phyloP scores from a whole-genome alignment of 2,329 filamentous ascomycete genomes.

The Rachicladosporium sp. region DNA sequence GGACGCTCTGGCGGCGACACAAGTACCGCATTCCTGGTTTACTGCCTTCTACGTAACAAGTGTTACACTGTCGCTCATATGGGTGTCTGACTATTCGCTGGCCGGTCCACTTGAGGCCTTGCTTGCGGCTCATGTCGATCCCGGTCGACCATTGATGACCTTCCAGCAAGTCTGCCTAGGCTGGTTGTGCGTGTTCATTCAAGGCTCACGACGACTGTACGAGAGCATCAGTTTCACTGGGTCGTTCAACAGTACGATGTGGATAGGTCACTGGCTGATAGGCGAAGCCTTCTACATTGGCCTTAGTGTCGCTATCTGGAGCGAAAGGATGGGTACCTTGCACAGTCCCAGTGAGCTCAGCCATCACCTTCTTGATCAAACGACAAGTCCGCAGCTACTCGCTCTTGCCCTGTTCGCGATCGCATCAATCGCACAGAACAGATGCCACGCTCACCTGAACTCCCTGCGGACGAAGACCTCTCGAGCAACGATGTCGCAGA shows the following conservation, averaged over 20 bases:
- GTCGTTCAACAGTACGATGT: slow-evolving; percentile 67
- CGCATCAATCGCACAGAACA: slow-evolving; percentile 62
- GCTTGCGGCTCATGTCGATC: no score
- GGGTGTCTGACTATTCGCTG: slow-evolving; percentile 36
- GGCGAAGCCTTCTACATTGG: slow-evolving; percentile 66
- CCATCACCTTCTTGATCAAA: slow-evolving; percentile 26
- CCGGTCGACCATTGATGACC: slow-evolving; percentile 36
- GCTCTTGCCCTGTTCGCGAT: slow-evolving; percentile 52
- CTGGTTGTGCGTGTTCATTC: slow-evolving; percentile 63
- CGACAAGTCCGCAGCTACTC: slow-evolving; percentile 39
- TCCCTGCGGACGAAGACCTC: slow-evolving; percentile 20
- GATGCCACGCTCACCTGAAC: slow-evolving; percentile 37
- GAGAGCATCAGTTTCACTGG: slow-evolving; percentile 58
- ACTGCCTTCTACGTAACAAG: slow-evolving; percentile 73
- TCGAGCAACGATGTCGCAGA: slow-evolving; percentile 1
- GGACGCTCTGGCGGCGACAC: slow-evolving; percentile 40
- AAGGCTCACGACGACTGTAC: slow-evolving; percentile 62
- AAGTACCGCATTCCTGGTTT: slow-evolving; percentile 83
- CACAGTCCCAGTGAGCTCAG: slow-evolving; percentile 23
- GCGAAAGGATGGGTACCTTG: slow-evolving; percentile 59
- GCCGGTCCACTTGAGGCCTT: background rate
- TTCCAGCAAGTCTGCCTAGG: slow-evolving; percentile 50
- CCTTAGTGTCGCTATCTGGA: slow-evolving; percentile 67
- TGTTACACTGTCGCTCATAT: slow-evolving; percentile 57
- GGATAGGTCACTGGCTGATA: slow-evolving; percentile 68